Evolutionary conservation across 352 stramenopile genomes (phyloP).

Genomic region (Pythium utonaiense): DNA sequence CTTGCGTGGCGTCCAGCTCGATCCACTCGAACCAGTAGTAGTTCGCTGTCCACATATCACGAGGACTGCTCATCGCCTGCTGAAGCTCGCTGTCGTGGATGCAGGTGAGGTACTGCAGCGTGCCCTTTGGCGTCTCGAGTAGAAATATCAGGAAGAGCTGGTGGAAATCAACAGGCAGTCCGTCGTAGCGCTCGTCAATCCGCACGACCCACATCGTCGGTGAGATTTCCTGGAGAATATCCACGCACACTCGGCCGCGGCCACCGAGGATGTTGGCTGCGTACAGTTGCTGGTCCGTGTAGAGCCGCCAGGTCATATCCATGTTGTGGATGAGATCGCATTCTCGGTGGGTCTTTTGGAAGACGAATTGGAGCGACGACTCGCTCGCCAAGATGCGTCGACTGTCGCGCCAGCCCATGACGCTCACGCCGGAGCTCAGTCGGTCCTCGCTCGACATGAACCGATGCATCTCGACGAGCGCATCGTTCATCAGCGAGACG

Average conservation of each 20-base stretch:
- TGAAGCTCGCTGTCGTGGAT: background rate
- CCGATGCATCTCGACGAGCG: background rate
- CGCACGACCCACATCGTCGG: background rate
- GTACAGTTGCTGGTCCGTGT: background rate
- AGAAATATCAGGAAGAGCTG: background rate
- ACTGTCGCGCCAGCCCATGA: slow-evolving; percentile 1
- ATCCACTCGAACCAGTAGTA: background rate
- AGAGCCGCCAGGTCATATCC: background rate
- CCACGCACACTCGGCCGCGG: background rate
- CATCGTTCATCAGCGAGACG: background rate
- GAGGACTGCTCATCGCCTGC: background rate
- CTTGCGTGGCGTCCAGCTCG: background rate
- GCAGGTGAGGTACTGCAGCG: background rate
- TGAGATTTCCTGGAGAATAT: background rate
- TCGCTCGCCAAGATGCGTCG: background rate
- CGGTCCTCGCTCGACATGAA: background rate
- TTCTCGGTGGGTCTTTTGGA: slow-evolving; percentile 9
- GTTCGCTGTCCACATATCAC: background rate
- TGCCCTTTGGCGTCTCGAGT: background rate
- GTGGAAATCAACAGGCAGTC: background rate
- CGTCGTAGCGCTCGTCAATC: background rate
- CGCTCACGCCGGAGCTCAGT: background rate
- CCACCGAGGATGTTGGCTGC: background rate
- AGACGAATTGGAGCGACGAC: slow-evolving; percentile 3
- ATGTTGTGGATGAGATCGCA: background rate